Conservation (phyloP, 2,329 filamentous ascomycete genomes). For the Nectriaceae sp. region DNA sequence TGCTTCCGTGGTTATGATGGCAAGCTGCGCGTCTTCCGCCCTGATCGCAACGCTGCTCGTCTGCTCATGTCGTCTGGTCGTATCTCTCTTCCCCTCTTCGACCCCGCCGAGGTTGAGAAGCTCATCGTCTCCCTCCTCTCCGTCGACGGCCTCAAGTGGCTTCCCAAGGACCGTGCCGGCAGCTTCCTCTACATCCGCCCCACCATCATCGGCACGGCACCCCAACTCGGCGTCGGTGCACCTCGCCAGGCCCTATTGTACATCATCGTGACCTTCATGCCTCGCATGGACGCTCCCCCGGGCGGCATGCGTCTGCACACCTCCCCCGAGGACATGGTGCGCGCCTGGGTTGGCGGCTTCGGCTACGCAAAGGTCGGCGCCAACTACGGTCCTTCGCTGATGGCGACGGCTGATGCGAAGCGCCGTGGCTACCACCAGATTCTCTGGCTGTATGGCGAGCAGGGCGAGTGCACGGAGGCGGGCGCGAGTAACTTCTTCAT, state of each 20-base stretch:
- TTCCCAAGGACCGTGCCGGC: slow-evolving; percentile 68
- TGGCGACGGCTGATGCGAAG: slow-evolving; percentile 76
- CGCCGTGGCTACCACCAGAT: slow-evolving; percentile 81
- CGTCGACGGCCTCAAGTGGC: slow-evolving; percentile 76
- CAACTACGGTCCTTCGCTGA: slow-evolving; percentile 85
- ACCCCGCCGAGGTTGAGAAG: slow-evolving; percentile 70
- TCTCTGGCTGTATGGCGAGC: slow-evolving; percentile 84
- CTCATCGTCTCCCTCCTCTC: slow-evolving; percentile 72
- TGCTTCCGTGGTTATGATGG: slow-evolving; percentile 78
- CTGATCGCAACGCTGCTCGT: slow-evolving; percentile 69
- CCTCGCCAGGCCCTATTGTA: slow-evolving; percentile 87
- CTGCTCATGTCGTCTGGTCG: slow-evolving; percentile 62
- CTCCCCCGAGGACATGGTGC: slow-evolving; percentile 77
- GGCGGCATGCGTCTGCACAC: slow-evolving; percentile 76
- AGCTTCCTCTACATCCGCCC: slow-evolving; percentile 83
- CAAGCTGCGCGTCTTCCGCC: slow-evolving; percentile 76
- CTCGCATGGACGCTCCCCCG: slow-evolving; percentile 50
- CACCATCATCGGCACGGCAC: slow-evolving; percentile 81
- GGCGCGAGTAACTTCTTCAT: slow-evolving; percentile 93
- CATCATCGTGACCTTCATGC: slow-evolving; percentile 70
- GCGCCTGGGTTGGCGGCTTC: slow-evolving; percentile 92
- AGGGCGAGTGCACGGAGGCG: slow-evolving; percentile 83
- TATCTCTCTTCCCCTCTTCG: slow-evolving; percentile 75
- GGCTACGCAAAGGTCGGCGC: slow-evolving; percentile 91
- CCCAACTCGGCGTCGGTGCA: slow-evolving; percentile 77